Evolutionary conservation across 495 filamentous ascomycete genomes (phyloP).

Genomic region (Penicillium antarcticum): DNA sequence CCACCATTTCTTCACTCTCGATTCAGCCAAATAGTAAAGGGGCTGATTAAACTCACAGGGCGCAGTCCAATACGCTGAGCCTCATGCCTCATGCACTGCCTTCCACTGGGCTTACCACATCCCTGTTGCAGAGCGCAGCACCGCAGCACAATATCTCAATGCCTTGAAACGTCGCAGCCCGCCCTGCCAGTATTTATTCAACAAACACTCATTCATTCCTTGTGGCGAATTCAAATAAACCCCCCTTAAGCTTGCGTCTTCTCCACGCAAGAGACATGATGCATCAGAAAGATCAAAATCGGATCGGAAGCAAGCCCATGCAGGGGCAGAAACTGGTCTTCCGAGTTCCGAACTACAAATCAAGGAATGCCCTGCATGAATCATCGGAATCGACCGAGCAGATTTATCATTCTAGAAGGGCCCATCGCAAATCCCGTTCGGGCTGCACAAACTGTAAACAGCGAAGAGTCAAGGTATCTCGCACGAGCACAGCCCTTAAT

Average conservation of each 20-base stretch:
- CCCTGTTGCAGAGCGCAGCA: neutral
- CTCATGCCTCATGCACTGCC: neutral
- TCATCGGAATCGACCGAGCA: slow-evolving; percentile 4
- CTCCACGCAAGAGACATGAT: neutral
- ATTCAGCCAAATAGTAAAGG: neutral
- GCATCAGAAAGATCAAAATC: slow-evolving; percentile 2
- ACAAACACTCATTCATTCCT: neutral
- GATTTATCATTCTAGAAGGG: slow-evolving; percentile 30
- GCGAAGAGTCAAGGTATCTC: slow-evolving; percentile 44
- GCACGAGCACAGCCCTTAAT: neutral
- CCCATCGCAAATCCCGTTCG: slow-evolving; percentile 43
- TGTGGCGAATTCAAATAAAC: neutral
- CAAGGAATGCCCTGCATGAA: slow-evolving; percentile 1
- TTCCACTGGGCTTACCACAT: neutral
- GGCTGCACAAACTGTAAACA: slow-evolving; percentile 49
- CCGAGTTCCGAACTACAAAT: slow-evolving; percentile 21
- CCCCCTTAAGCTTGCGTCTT: too few species aligned
- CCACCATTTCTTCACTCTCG: neutral
- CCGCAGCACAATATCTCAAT: neutral
- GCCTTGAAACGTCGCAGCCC: neutral
- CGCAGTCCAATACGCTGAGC: neutral
- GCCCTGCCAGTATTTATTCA: neutral
- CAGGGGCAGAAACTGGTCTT: slow-evolving; percentile 29
- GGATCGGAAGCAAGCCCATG: slow-evolving; percentile 5
- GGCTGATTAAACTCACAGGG: neutral